Percentiles rank a stretch among this genome's conserved stretches.
Evolutionary conservation across 78 protist species (phyloP).

Genomic region (Andalucia godoyi): DNA sequence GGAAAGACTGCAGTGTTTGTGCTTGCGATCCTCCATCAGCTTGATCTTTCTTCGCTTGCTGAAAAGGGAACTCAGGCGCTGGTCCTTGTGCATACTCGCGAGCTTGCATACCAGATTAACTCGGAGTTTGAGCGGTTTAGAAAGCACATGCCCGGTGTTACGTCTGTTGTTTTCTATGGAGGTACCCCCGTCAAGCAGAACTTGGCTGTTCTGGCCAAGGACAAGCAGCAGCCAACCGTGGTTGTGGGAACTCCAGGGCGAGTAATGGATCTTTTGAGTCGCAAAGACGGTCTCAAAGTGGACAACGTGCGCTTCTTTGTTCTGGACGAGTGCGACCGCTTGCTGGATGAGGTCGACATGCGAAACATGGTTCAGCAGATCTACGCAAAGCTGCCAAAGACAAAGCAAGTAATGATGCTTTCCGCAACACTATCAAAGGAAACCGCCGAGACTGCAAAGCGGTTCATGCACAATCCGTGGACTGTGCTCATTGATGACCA

Average conservation of each 20-base stretch:
- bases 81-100: constrained; percentile 92
- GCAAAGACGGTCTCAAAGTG: constrained; percentile 40
- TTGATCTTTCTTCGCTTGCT: constrained; percentile 25
- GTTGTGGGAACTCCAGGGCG: constrained; percentile 99
- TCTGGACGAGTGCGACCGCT: constrained; percentile 95
- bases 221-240: constrained; percentile 75
- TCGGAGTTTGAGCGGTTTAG: constrained; percentile 91
- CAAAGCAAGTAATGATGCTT: constrained; percentile 99
- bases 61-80: constrained; percentile 25
- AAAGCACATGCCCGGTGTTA: constrained; percentile 55
- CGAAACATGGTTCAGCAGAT: constrained; percentile 91
- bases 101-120: constrained; percentile 93
- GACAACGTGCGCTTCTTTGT: constrained; percentile 80
- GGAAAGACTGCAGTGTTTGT: constrained; percentile 99
- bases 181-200: constrained; percentile 62
- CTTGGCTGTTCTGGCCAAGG: constrained; percentile 23
- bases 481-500: constrained; percentile 88
- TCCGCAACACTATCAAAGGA: constrained; percentile 94
- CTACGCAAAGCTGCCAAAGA: constrained; percentile 70
- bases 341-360: constrained; percentile 82
- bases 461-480: constrained; percentile 76
- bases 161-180: constrained; percentile 83
- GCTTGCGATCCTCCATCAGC: constrained; percentile 78
- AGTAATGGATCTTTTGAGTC: constrained; percentile 33
- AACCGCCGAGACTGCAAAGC: constrained; percentile 63